Conservation (phyloP, 1,139 yeast species). For the Lodderomyces elongisporus region DNA sequence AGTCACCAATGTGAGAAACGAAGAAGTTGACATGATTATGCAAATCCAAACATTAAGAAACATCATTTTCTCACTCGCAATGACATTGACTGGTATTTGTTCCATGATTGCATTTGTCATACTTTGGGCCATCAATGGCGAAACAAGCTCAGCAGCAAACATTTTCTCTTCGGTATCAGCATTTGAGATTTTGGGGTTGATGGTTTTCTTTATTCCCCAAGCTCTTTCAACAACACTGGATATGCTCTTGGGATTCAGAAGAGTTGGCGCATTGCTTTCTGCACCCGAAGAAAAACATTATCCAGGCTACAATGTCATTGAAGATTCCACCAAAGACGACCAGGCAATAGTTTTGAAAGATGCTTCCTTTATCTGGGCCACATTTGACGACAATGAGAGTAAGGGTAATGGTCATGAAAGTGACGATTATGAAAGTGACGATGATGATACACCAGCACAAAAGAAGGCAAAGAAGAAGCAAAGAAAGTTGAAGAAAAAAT, state of each 20-base stretch:
- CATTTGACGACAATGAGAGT: conserved; percentile 26
- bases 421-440: conserved; percentile 9
- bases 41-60: conserved; percentile 52
- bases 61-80: conserved; percentile 48
- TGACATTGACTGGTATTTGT: conserved; percentile 57
- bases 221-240: conserved; percentile 63
- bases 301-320: conserved; percentile 25
- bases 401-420: no score
- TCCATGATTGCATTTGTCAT: conserved; percentile 69
- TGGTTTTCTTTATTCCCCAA: conserved; percentile 59
- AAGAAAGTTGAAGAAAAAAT: conserved; percentile 7
- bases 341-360: conserved; percentile 23
- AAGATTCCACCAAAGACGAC: conserved; percentile 23
- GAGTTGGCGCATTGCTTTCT: conserved; percentile 52
- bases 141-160: conserved; percentile 53
- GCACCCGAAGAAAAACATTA: conserved; percentile 14
- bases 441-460: conserved; percentile 8
- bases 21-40: conserved; percentile 45
- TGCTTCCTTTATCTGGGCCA: conserved; percentile 37
- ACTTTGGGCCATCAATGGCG: conserved; percentile 43
- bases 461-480: conserved; percentile 9
- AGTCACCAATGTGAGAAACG: conserved; percentile 37
- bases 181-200: conserved; percentile 50
- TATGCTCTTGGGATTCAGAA: conserved; percentile 52
- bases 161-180: conserved; percentile 75